A percentile compares a stretch with the other conserved stretches of the same genome.
Evolutionary conservation across 1,139 yeast species (phyloP).

Genomic region (Lodderomyces metapsilosis): DNA sequence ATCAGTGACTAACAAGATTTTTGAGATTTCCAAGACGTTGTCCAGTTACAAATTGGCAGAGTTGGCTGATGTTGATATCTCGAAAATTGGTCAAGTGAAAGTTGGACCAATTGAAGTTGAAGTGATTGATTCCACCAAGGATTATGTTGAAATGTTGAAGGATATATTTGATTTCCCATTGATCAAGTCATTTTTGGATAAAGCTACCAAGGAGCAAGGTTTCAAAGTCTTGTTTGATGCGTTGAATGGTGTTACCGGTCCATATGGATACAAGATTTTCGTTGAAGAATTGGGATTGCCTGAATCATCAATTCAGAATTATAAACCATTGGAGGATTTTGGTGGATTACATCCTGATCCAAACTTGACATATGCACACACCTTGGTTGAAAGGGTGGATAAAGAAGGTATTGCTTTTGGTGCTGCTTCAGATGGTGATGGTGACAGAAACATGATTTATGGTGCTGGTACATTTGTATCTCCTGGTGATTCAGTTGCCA

Average conservation of each 20-base stretch:
- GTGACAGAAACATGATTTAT: constrained; percentile 98
- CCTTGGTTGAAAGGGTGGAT: constrained; percentile 85
- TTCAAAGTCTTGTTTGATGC: constrained; percentile 86
- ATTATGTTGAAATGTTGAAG: constrained; percentile 76
- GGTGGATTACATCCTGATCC: constrained; percentile 99
- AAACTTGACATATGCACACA: constrained; percentile 88
- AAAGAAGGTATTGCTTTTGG: constrained; percentile 82
- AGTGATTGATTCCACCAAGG: constrained; percentile 77
- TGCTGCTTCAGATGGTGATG: constrained; percentile 98
- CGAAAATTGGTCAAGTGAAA: constrained; percentile 52
- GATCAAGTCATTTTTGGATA: constrained; percentile 66
- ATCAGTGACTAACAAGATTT: constrained; percentile 84
- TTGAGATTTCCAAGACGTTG: constrained; percentile 62
- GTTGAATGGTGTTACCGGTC: constrained; percentile 95
- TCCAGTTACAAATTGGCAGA: constrained; percentile 56
- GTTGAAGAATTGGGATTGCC: constrained; percentile 82
- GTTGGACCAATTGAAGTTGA: constrained; percentile 65
- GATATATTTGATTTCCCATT: constrained; percentile 84
- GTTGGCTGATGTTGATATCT: constrained; percentile 61
- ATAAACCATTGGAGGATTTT: constrained; percentile 77
- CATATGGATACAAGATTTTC: constrained; percentile 85
- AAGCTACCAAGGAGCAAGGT: constrained; percentile 41
- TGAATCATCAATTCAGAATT: constrained; percentile 70
- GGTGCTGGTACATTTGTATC: constrained; percentile 95
- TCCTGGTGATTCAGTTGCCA: constrained; percentile 98